Conservation (phyloP, 2,329 filamentous ascomycete genomes). For the Hypocreales sp. region DNA sequence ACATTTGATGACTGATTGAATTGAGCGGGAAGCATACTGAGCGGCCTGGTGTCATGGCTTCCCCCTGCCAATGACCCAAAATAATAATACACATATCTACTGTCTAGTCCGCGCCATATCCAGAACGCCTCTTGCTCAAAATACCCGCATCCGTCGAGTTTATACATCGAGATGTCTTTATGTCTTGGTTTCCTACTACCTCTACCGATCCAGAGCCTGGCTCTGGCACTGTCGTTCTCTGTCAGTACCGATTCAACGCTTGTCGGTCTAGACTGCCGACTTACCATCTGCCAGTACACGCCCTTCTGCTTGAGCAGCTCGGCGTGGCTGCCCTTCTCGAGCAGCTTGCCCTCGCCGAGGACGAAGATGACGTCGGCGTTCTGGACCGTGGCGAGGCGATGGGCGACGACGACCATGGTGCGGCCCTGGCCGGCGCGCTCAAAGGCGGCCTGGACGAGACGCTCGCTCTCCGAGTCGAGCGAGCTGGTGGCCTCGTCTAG, state of each 20-base stretch:
- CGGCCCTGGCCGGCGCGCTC: conserved; percentile 43
- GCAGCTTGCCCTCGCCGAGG: conserved; percentile 45
- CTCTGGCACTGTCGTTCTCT: conserved; percentile 32
- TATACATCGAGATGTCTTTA: too few species aligned
- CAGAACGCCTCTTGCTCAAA: too few species aligned
- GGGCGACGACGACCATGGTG: conserved; percentile 63
- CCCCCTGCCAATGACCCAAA: too few species aligned
- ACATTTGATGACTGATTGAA: too few species aligned
- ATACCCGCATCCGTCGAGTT: too few species aligned
- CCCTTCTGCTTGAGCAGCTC: conserved; percentile 36
- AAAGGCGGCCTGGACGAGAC: conserved; percentile 51
- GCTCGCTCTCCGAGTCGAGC: conserved; percentile 47
- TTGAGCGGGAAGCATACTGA: too few species aligned
- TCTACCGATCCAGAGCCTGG: conserved; percentile 38
- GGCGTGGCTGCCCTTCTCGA: conserved; percentile 36
- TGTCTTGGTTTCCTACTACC: too few species aligned
- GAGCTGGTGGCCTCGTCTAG: conserved; percentile 62
- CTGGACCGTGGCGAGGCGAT: conserved; percentile 61
- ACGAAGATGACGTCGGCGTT: conserved; percentile 72
- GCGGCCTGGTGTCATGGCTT: too few species aligned
- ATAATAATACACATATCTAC: too few species aligned
- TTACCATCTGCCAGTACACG: conserved; percentile 43
- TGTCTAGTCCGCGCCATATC: too few species aligned
- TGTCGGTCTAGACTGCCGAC: conserved; percentile 8
- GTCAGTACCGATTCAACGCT: conserved; percentile 8